Conservation (phyloP, 2,329 filamentous ascomycete species). For the Ceratocystis colombiana region DNA sequence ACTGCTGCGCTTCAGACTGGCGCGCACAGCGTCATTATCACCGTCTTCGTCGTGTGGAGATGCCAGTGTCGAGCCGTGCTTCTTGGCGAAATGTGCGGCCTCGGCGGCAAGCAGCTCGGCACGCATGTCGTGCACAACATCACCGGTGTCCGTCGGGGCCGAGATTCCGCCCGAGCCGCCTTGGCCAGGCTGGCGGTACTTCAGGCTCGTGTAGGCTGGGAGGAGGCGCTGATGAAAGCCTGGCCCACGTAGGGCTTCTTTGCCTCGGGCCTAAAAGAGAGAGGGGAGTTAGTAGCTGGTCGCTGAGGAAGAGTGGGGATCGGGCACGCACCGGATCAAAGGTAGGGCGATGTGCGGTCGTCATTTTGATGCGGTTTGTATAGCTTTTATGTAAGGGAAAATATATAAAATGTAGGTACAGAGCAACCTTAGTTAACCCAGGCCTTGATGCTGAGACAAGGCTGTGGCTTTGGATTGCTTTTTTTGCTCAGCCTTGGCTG, state of each 20-base stretch:
- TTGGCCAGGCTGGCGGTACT: slow-evolving; percentile 77
- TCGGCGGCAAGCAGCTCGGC: slow-evolving; percentile 85
- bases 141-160: slow-evolving; percentile 40
- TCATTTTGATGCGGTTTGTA: slow-evolving; percentile 39
- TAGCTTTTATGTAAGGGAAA: background rate
- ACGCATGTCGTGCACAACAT: slow-evolving; percentile 61
- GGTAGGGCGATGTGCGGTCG: slow-evolving; percentile 70
- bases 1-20: slow-evolving; percentile 27
- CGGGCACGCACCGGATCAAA: slow-evolving; percentile 69
- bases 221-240: slow-evolving; percentile 95
- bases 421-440: background rate
- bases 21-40: slow-evolving; percentile 37
- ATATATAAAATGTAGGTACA: background rate
- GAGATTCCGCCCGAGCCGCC: slow-evolving; percentile 55
- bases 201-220: slow-evolving; percentile 86
- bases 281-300: background rate
- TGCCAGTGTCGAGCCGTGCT: slow-evolving; percentile 50
- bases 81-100: slow-evolving; percentile 76
- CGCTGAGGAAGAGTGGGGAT: slow-evolving; percentile 25
- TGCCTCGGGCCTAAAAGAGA: slow-evolving; percentile 62
- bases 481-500: slow-evolving; percentile 14
- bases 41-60: slow-evolving; percentile 40
- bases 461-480: background rate
- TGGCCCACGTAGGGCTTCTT: slow-evolving; percentile 84
- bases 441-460: slow-evolving; percentile 13